These are phyloP conservation scores for Geotrichum carabidarum DNA, from an alignment of 1,139 yeast species.

Conservation along the genomic window DNA sequence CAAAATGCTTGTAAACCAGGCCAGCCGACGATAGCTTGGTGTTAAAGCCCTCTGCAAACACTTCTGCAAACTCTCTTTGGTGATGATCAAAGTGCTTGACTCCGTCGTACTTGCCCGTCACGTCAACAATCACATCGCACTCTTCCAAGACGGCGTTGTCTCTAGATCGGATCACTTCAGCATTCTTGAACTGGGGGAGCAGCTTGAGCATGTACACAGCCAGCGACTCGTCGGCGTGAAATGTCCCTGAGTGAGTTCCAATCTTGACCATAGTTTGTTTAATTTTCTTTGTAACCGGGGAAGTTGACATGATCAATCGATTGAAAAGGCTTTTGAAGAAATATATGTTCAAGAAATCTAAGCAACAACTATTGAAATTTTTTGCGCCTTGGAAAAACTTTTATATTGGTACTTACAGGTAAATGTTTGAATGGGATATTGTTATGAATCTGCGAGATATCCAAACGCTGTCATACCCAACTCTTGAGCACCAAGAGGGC, in stretches of 20 bases:
- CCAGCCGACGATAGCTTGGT: constrained; percentile 95
- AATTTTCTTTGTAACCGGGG: constrained; percentile 16
- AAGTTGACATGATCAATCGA: constrained; percentile 5
- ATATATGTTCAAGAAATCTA: too few relatives aligned
- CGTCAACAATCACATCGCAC: constrained; percentile 76
- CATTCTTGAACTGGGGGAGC: constrained; percentile 62
- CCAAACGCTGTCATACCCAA: too few relatives aligned
- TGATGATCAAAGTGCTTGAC: constrained; percentile 90
- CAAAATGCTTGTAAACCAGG: constrained; percentile 85
- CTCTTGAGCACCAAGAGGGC: too few relatives aligned
- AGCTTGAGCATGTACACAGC: constrained; percentile 82
- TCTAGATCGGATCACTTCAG: constrained; percentile 75
- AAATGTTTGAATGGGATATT: too few relatives aligned
- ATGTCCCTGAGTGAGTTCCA: constrained; percentile 91
- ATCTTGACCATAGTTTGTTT: constrained; percentile 41
- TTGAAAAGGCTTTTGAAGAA: neutral
- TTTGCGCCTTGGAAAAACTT: too few relatives aligned
- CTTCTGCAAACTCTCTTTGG: constrained; percentile 73
- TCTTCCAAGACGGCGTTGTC: constrained; percentile 72
- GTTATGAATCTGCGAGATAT: too few relatives aligned
- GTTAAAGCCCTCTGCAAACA: constrained; percentile 48
- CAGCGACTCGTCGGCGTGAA: constrained; percentile 96
- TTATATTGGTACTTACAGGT: too few relatives aligned
- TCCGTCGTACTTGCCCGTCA: constrained; percentile 88
- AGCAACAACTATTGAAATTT: too few relatives aligned